phyloP scores from a whole-genome alignment of 768 basidiomycete species.

The Mycena floridula region DNA sequence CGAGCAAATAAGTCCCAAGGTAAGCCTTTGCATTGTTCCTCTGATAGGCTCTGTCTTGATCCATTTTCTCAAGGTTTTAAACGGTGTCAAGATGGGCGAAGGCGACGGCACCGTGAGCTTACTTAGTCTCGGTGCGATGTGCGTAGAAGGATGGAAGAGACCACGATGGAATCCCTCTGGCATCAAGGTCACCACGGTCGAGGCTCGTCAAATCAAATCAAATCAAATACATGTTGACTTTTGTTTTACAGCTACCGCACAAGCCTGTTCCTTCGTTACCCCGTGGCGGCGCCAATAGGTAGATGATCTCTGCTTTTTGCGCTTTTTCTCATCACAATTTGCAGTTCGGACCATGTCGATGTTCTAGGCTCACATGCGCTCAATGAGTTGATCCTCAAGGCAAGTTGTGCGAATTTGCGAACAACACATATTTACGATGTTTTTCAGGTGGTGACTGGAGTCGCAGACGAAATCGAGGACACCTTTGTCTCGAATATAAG shows the following conservation, averaged over 20 bases:
- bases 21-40: conserved; percentile 11
- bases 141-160: conserved; percentile 90
- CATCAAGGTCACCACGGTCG: conserved; percentile 82
- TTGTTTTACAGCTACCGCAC: conserved; percentile 60
- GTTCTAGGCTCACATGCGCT: conserved; percentile 71
- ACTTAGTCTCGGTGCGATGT: conserved; percentile 90
- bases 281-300: conserved; percentile 88
- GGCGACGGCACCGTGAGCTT: conserved; percentile 93
- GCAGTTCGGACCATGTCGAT: conserved; percentile 90
- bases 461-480: conserved; percentile 65
- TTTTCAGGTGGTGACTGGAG: conserved; percentile 88
- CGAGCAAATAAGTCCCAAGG: conserved; percentile 53
- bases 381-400: conserved; percentile 87
- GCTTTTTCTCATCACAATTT: too few species aligned
- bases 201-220: conserved; percentile 30
- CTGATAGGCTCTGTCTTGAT: too few species aligned
- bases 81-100: conserved; percentile 90
- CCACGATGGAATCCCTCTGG: conserved; percentile 87
- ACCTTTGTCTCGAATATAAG: conserved; percentile 71
- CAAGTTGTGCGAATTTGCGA: too few species aligned
- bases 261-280: conserved; percentile 64
- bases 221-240: background rate
- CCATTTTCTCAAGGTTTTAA: conserved; percentile 41
- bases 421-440: too few species aligned
- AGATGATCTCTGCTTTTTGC: too few species aligned